These are phyloP conservation scores for Ascoidea asiatica DNA, from an alignment of 805 yeast species.

Conservation along the genomic window DNA sequence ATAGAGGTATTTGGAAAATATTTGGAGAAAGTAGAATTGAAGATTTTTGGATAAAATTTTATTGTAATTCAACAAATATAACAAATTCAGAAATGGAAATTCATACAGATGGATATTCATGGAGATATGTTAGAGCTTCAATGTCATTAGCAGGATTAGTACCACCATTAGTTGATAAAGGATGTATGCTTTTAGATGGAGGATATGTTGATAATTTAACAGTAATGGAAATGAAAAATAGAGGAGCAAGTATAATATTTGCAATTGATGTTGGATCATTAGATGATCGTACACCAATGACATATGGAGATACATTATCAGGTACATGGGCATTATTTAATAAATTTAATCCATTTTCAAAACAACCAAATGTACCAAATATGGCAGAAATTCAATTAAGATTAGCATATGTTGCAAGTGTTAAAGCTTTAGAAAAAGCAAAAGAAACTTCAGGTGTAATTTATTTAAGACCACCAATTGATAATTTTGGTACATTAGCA, in stretches of 20 bases:
- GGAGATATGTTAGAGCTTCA: constrained; percentile 92
- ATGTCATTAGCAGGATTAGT: constrained; percentile 92
- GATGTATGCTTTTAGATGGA: constrained; percentile 89
- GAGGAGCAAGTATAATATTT: constrained; percentile 76
- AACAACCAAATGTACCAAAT: constrained; percentile 78
- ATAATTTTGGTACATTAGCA: constrained; percentile 80
- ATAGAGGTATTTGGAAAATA: constrained; percentile 94
- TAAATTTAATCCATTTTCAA: constrained; percentile 81
- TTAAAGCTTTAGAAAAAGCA: constrained; percentile 81
- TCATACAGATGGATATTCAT: constrained; percentile 83
- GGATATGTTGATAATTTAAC: constrained; percentile 93
- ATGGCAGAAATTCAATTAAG: constrained; percentile 93
- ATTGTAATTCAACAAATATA: constrained; percentile 85
- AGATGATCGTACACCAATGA: constrained; percentile 83
- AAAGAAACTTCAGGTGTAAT: constrained; percentile 74
- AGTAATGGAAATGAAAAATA: constrained; percentile 78
- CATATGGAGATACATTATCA: constrained; percentile 83
- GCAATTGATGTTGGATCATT: constrained; percentile 96
- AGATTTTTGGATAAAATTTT: constrained; percentile 88
- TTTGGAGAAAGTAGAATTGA: constrained; percentile 89
- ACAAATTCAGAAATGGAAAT: constrained; percentile 93
- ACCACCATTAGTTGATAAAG: constrained; percentile 77
- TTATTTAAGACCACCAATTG: constrained; percentile 90
- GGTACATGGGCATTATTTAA: constrained; percentile 87
- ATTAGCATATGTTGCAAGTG: constrained; percentile 89